Evolutionary conservation across 139 green algal genomes (phyloP).

Genomic region (Chlamydomonas sp.): DNA sequence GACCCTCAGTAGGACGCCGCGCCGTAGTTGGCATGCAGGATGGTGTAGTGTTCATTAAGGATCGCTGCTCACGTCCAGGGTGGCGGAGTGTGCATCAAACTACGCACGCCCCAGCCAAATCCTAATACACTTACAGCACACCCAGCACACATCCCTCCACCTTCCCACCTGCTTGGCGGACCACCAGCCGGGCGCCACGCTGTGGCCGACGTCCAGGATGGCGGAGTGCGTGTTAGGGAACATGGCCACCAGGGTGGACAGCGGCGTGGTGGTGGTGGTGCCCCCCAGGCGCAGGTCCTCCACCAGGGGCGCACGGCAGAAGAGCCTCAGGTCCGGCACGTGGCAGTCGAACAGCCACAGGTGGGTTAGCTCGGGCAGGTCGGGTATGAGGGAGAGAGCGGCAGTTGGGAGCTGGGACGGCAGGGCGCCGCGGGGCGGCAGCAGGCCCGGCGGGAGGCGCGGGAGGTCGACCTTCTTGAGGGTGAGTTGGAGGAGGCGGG

Average conservation of each 20-base stretch:
- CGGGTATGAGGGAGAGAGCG: slow-evolving; percentile 2
- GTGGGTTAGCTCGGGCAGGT: slow-evolving; percentile 13
- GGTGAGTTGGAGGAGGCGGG: slow-evolving; percentile 26
- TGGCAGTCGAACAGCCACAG: slow-evolving; percentile 28
- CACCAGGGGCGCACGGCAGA: slow-evolving; percentile 12
- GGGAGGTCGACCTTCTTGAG: slow-evolving; percentile 32
- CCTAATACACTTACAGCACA: background rate
- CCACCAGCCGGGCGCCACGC: slow-evolving; percentile 12
- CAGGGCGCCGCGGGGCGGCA: background rate
- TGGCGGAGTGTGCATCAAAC: too few relatives aligned
- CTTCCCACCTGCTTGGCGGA: background rate
- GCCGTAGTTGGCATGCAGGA: too few relatives aligned
- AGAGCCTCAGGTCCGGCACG: slow-evolving; percentile 20
- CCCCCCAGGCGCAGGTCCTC: slow-evolving; percentile 31
- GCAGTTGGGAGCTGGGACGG: background rate
- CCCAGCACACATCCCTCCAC: background rate
- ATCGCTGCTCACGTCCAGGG: too few relatives aligned
- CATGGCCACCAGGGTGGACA: slow-evolving; percentile 4
- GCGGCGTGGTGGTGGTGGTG: slow-evolving; percentile 31
- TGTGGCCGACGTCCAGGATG: slow-evolving; percentile 15
- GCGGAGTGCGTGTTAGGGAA: slow-evolving; percentile 1
- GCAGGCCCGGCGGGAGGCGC: background rate
- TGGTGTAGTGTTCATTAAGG: too few relatives aligned
- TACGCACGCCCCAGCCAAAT: background rate
- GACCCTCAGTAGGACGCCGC: too few relatives aligned